Conservation (phyloP, 257 asterid genomes). For the Apocynum venetum region DNA sequence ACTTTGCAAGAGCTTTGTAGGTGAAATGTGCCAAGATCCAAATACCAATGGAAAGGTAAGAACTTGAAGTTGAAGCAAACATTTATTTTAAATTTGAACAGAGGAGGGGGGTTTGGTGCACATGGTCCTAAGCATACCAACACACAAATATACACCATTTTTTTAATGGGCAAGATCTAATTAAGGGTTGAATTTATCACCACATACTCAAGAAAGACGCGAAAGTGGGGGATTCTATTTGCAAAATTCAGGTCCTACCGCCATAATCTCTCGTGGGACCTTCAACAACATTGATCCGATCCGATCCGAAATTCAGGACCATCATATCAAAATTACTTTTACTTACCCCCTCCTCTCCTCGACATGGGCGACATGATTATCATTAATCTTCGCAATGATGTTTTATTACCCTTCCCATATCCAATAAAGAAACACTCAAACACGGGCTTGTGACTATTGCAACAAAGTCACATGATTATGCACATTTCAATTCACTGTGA, state of each 20-base stretch:
- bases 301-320: conserved; percentile 8
- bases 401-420: background rate
- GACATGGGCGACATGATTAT: background rate
- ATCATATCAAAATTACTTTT: background rate
- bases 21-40: background rate
- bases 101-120: background rate
- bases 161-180: conserved; percentile 5
- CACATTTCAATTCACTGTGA: background rate
- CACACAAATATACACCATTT: background rate
- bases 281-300: background rate
- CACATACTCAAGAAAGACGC: too few species aligned
- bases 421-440: background rate
- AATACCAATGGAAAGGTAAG: background rate
- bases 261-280: background rate
- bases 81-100: conserved; percentile 12
- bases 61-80: background rate
- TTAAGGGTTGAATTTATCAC: conserved; percentile 15
- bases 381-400: background rate
- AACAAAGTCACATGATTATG: conserved; percentile 1
- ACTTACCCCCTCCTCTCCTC: background rate
- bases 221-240: background rate
- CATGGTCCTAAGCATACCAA: conserved; percentile 7
- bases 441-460: background rate
- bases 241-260: conserved; percentile 10
- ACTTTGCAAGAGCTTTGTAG: background rate